phyloP scores from a whole-genome alignment of 208 protist genomes.

The Leishmania turanica region DNA sequence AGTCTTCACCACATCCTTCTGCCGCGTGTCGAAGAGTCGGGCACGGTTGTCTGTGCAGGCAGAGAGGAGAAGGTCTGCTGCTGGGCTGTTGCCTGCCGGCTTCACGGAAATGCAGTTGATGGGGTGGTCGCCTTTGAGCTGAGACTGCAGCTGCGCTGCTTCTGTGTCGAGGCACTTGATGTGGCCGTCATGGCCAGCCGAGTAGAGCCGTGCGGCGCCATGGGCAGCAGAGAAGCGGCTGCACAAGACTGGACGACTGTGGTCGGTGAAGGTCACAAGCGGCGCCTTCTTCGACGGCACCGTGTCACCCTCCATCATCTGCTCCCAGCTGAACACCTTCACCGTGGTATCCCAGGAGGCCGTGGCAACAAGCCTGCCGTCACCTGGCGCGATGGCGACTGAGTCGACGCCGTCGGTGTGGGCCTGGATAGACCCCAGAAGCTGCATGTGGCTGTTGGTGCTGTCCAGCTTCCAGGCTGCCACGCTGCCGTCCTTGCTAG shows the following conservation, averaged over 20 bases:
- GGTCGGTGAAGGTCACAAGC: constrained; percentile 76
- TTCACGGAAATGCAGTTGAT: constrained; percentile 66
- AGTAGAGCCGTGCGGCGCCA: constrained; percentile 55
- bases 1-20: constrained; percentile 52
- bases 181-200: constrained; percentile 72
- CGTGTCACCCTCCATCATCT: constrained; percentile 39
- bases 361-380: constrained; percentile 55
- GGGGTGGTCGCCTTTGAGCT: constrained; percentile 68
- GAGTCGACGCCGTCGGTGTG: constrained; percentile 76
- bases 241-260: constrained; percentile 74
- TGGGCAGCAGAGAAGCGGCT: constrained; percentile 65
- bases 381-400: constrained; percentile 58
- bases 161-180: constrained; percentile 73
- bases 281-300: constrained; percentile 64
- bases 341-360: constrained; percentile 86
- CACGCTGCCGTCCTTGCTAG: constrained; percentile 80
- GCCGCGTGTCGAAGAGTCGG: constrained; percentile 76
- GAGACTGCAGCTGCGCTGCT: constrained; percentile 40
- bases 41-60: constrained; percentile 86
- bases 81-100: constrained; percentile 31
- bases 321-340: constrained; percentile 71
- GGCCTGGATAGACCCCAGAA: constrained; percentile 53
- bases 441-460: constrained; percentile 35
- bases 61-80: constrained; percentile 64
- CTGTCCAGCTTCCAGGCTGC: constrained; percentile 65